These are phyloP conservation scores for Vanrija humicola DNA, from an alignment of 1,284 basidiomycete genomes.

Conservation along the genomic window DNA sequence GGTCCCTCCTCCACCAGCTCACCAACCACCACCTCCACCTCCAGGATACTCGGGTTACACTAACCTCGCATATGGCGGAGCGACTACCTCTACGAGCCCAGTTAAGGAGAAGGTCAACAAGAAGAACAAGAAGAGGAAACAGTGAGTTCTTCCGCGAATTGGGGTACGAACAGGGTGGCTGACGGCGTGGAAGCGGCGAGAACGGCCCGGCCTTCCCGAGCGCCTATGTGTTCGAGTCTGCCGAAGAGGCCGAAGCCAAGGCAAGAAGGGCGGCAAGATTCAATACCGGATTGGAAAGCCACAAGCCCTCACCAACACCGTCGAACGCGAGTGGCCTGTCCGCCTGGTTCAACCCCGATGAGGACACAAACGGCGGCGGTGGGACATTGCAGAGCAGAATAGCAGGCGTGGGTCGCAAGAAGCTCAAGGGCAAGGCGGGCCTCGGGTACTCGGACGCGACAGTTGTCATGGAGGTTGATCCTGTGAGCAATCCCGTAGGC, in stretches of 20 bases:
- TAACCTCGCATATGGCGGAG: background rate
- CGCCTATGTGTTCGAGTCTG: conserved; percentile 20
- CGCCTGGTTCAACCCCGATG: conserved; percentile 28
- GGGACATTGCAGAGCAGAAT: conserved; percentile 6
- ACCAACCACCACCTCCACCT: background rate
- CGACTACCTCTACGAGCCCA: background rate
- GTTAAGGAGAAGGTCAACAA: conserved; percentile 23
- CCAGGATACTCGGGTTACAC: background rate
- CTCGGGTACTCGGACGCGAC: conserved; percentile 30
- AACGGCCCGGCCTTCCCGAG: conserved; percentile 9
- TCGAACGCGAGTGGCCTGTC: conserved; percentile 11
- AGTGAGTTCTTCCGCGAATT: conserved; percentile 16
- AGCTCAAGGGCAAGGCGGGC: conserved; percentile 36
- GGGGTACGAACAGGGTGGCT: background rate
- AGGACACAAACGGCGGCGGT: conserved; percentile 7
- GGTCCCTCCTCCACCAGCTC: conserved; percentile 4
- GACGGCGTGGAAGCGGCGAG: conserved; percentile 7
- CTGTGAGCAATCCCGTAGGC: conserved; percentile 37
- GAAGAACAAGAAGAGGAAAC: conserved; percentile 37
- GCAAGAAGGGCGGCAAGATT: conserved; percentile 40
- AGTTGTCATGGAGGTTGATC: conserved; percentile 47
- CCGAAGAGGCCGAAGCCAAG: conserved; percentile 38
- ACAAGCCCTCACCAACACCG: background rate
- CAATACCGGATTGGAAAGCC: conserved; percentile 15
- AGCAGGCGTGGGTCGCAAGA: conserved; percentile 20